Base-by-base conservation (phyloP, 2,329 filamentous ascomycete species). In the Stemphylium vesicarium region DNA sequence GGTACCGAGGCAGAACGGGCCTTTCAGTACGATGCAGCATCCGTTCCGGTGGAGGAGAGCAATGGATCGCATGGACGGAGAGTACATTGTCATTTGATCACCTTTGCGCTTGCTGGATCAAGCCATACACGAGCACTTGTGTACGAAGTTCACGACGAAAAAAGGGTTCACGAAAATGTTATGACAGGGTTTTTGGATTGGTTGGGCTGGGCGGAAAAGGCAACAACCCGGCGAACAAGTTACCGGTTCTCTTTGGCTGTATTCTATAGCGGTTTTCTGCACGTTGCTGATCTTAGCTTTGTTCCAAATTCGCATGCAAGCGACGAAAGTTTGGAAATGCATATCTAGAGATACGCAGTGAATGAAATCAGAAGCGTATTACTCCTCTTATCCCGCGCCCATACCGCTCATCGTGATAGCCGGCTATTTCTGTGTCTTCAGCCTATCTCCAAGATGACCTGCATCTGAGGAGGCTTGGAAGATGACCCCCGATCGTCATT, bases 81-180 rank as follows among this genome's bases (percentile, higher is more conserved):
- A 82, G 71, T 82, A 82, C 62, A 80, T 82, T 66, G 71, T 82
- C 54, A 78, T 82, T 49, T 82, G 69, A 79, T 58, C 41, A 43
- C 13, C 47, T 40, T 33, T 49, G 47, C 38, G 50, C 54, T 61
- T 60, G 59, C 52, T 55, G 46, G 46, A 51, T 55, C 57, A 49
- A 60, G 63, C 60, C 22, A 24, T 24, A 24, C 22, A 24, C 22
- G 22, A 24, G 22, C 6, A 7, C 22, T 24, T 7, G 6, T 44
- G 47, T 38, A 52, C 53, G 55, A 51, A 48, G 42, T 36, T 39
- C 37, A 52, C 20, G 26, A 52, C 29, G 42, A 52, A 40, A 43
- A 35, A 48, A 41, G 5, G 22, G 36, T 29, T 29, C 42, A 52
- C 47, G 43, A 52, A 48, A 36, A 29, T 22, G 33, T 52, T 40